Conservation (phyloP, 2,329 filamentous ascomycete species). For the Pseudogymnoascus sp. region DNA sequence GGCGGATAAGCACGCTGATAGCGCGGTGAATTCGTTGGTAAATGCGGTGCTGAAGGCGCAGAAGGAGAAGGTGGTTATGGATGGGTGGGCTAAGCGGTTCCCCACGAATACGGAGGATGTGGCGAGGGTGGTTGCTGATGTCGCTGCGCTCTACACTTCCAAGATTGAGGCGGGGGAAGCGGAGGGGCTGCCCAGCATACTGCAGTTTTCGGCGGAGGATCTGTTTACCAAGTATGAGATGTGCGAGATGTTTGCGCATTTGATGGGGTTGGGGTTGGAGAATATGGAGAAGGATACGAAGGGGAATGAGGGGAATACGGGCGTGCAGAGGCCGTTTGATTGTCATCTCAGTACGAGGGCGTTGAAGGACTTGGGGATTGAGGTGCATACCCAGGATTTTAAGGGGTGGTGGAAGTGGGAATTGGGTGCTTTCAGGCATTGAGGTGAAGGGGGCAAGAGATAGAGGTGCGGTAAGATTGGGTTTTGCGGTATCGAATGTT, state of each 20-base stretch:
- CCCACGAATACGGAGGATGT: conserved; percentile 88
- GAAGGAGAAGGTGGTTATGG: conserved; percentile 60
- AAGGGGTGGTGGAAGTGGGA: conserved; percentile 69
- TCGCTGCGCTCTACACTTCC: conserved; percentile 35
- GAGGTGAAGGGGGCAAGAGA: not conserved
- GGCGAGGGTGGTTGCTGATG: conserved; percentile 59
- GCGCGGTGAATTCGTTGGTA: conserved; percentile 74
- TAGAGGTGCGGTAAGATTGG: not conserved
- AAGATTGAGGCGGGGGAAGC: not conserved
- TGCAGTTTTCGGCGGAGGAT: conserved; percentile 85
- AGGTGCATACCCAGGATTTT: conserved; percentile 68
- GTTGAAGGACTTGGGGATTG: conserved; percentile 64
- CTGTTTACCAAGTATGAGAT: conserved; percentile 86
- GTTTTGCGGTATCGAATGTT: no score
- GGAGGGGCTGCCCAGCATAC: conserved; percentile 50
- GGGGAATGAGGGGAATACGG: conserved; percentile 62
- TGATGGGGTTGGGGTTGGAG: conserved; percentile 65
- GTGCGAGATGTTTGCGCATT: conserved; percentile 66
- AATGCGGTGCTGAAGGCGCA: conserved; percentile 69
- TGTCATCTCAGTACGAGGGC: conserved; percentile 74
- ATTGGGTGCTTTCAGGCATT: conserved; percentile 43
- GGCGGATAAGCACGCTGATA: conserved; percentile 63
- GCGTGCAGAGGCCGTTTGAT: conserved; percentile 75
- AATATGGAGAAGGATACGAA: conserved; percentile 61
- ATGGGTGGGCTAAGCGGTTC: conserved; percentile 77